These are phyloP conservation scores for Colletotrichum sp. DNA, from an alignment of 2,329 filamentous ascomycete species.

Conservation along the genomic window DNA sequence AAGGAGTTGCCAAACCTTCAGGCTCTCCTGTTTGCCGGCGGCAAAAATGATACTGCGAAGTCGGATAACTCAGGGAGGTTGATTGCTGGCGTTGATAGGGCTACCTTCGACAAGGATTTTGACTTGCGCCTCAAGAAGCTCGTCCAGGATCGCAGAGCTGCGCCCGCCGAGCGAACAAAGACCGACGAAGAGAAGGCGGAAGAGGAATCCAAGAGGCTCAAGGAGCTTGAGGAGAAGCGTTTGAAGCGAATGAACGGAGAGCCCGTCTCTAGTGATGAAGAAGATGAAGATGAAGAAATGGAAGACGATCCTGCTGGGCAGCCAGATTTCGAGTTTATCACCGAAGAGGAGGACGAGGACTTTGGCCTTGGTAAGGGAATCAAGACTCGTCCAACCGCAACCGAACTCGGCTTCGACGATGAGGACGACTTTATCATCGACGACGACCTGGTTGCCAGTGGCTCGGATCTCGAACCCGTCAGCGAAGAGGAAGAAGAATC, in stretches of 20 bases:
- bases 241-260: slow-evolving; percentile 88
- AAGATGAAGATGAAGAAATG: slow-evolving; percentile 48
- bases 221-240: slow-evolving; percentile 83
- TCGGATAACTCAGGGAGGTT: slow-evolving; percentile 26
- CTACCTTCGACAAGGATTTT: slow-evolving; percentile 83
- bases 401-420: slow-evolving; percentile 80
- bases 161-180: slow-evolving; percentile 87
- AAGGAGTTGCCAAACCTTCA: slow-evolving; percentile 82
- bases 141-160: slow-evolving; percentile 82
- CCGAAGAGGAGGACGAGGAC: slow-evolving; percentile 53
- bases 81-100: slow-evolving; percentile 64
- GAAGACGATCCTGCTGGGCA: slow-evolving; percentile 34
- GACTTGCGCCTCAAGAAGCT: slow-evolving; percentile 84
- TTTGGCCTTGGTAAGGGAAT: slow-evolving; percentile 68
- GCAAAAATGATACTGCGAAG: slow-evolving; percentile 33
- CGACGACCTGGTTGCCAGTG: slow-evolving; percentile 84
- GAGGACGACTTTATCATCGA: slow-evolving; percentile 95
- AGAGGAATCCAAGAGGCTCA: slow-evolving; percentile 78
- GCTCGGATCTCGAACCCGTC: slow-evolving; percentile 69
- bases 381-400: slow-evolving; percentile 57
- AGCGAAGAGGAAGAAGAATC: slow-evolving; percentile 60
- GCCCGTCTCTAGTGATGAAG: slow-evolving; percentile 69
- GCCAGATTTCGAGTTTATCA: slow-evolving; percentile 33
- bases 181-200: slow-evolving; percentile 85
- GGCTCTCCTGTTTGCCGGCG: slow-evolving; percentile 66